Conservation (phyloP, 305 asterid species). For the Solanum hybrid region DNA sequence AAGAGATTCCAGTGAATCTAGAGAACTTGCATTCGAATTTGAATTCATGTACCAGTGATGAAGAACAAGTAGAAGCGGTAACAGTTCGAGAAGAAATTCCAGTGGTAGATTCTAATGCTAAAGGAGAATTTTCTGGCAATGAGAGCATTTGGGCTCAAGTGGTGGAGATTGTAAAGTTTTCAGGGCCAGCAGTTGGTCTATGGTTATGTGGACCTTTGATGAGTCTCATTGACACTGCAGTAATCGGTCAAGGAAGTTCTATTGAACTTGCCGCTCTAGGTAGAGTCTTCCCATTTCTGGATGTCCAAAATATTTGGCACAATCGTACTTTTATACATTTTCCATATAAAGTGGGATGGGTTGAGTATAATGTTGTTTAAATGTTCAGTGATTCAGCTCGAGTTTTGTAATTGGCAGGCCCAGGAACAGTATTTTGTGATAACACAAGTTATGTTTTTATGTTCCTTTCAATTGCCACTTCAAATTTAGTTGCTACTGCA, state of each 20-base stretch:
- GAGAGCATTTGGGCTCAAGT: constrained; percentile 67
- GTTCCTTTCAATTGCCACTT: constrained; percentile 94
- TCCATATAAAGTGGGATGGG: not conserved
- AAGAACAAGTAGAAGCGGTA: constrained; percentile 9
- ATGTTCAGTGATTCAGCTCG: not conserved
- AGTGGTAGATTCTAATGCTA: constrained; percentile 18
- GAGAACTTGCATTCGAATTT: not conserved
- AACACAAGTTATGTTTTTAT: constrained; percentile 73
- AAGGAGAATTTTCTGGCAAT: constrained; percentile 34
- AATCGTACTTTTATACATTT: not conserved
- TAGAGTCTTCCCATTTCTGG: constrained; percentile 1
- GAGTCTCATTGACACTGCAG: constrained; percentile 94
- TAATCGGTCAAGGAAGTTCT: constrained; percentile 87
- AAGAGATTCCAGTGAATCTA: not conserved
- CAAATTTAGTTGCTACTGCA: constrained; percentile 89
- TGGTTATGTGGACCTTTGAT: constrained; percentile 91
- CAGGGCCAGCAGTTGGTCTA: constrained; percentile 90
- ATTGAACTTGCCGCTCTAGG: constrained; percentile 94
- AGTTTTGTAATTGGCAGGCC: constrained; percentile 44
- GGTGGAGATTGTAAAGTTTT: constrained; percentile 75
- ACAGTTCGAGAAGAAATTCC: constrained; percentile 13
- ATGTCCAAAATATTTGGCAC: not conserved
- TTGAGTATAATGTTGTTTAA: not conserved
- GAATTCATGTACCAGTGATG: not conserved
- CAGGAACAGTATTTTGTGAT: constrained; percentile 88